Base-by-base conservation (phyloP, 352 stramenopile genomes). In the Bremia lactucae region DNA sequence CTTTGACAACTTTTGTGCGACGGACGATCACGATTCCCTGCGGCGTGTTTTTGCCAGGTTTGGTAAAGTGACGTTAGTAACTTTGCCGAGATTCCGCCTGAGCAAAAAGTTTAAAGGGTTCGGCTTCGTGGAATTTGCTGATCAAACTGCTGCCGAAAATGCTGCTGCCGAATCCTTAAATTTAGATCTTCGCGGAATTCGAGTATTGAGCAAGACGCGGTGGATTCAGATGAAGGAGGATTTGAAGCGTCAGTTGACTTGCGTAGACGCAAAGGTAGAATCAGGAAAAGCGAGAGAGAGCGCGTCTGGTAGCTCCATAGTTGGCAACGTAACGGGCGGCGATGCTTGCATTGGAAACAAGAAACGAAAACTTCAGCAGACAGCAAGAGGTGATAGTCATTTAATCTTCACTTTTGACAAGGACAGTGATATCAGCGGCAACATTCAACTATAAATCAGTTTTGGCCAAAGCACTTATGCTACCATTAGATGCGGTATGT, bases 91-190 rank as follows among this genome's bases (percentile, higher is more conserved):
- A 20, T 89, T 86, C 41, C 39, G 51, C 11, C 61, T 70, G n/a
- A 83, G 50, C 42, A 66, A 68, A 24, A 67, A 69, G 52, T 85
- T 89, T 37, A 89, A 89, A 48, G 76, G 76, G 6, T 89, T 89
- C 64, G 76, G 65, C 20, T 89, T 89, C n/a, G 68, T 87, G 16
- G 76, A 89, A 58, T 89, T 89, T 38, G 57, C 65, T 2, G 58
- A 67, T 0, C 40, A 40, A 22, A 59, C 58, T 11, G 41, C 60
- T 4, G 65, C 65, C 2, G 29, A 59, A 4, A 9, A 57, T 31
- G 65, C 57, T 26, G 41, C 45, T 31, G 65, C 56, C 2, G 47
- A 19, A 1, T 36, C 43, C 8, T 41, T 18, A 4, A 52, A 73
- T 9, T 14, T 36, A 8, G 38, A 59, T 23, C 37, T 81, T 14